These are phyloP conservation scores for Cocos nucifera DNA, from an alignment of 176 grass and related monocot genomes.

Conservation along the genomic window DNA sequence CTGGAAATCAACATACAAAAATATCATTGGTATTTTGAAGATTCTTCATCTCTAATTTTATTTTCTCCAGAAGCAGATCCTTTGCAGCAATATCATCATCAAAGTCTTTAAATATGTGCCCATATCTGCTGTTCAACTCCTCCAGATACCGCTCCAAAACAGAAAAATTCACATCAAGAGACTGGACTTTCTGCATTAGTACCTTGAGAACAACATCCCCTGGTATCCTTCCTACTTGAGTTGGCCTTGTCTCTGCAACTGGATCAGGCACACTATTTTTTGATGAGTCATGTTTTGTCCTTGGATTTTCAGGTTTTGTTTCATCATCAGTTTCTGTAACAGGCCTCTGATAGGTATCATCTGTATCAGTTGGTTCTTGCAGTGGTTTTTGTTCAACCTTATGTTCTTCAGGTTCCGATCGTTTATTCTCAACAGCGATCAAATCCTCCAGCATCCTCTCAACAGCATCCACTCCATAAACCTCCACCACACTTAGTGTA, in stretches of 20 bases:
- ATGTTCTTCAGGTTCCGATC: conserved; percentile 49
- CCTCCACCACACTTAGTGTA: conserved; percentile 81
- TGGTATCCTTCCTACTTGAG: conserved; percentile 80
- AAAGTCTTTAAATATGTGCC: conserved; percentile 93
- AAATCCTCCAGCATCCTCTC: conserved; percentile 94
- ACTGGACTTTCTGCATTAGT: conserved; percentile 91
- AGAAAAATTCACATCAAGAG: conserved; percentile 93
- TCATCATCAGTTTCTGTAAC: conserved; percentile 49
- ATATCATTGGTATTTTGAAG: conserved; percentile 54
- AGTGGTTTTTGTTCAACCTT: conserved; percentile 28
- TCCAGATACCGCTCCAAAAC: conserved; percentile 86
- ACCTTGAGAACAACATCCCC: conserved; percentile 93
- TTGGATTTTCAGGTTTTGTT: conserved; percentile 29
- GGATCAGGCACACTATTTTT: conserved; percentile 41
- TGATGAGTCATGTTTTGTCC: conserved; percentile 30
- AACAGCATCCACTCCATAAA: conserved; percentile 95
- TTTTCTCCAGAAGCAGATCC: conserved; percentile 53
- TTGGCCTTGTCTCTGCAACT: conserved; percentile 34
- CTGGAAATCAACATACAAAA: conserved; percentile 22
- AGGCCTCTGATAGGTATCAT: conserved; percentile 32
- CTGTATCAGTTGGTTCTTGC: conserved; percentile 34
- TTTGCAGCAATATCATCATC: conserved; percentile 76
- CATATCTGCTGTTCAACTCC: conserved; percentile 86
- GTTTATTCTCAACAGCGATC: conserved; percentile 76
- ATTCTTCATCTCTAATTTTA: conserved; percentile 57